Evolutionary conservation across 2,329 filamentous ascomycete species (phyloP).

Genomic region (Penicillium crustosum): DNA sequence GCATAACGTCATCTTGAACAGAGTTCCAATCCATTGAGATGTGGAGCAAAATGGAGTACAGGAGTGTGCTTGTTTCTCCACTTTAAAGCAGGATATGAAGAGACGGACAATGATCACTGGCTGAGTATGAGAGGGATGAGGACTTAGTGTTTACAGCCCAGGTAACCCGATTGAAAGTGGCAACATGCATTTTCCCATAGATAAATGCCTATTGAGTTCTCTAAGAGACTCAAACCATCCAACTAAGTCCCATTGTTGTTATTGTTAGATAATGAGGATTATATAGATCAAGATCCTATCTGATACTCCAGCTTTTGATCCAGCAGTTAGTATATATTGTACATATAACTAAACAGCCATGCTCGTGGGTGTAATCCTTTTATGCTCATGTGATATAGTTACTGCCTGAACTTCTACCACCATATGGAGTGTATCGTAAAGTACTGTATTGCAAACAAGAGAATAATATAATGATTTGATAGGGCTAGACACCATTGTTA

Average conservation of each 20-base stretch:
- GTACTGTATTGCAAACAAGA: neutral
- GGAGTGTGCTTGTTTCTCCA: constrained; percentile 14
- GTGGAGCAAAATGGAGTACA: constrained; percentile 21
- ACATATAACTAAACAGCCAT: neutral
- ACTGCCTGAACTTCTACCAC: neutral
- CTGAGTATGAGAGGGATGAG: neutral
- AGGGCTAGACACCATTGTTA: neutral
- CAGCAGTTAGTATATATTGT: neutral
- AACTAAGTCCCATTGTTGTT: neutral
- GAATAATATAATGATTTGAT: neutral
- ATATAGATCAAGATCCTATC: neutral
- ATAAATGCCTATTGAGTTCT: neutral
- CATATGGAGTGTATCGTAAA: too few species aligned
- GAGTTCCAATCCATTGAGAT: constrained; percentile 6
- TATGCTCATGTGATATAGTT: neutral
- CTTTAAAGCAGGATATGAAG: neutral
- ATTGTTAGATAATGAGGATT: neutral
- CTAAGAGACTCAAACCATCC: neutral
- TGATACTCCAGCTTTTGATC: neutral
- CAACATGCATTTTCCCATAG: constrained; percentile 1
- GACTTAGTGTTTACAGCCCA: neutral
- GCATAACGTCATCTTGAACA: constrained; percentile 22
- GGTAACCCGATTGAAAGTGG: neutral
- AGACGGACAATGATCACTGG: constrained; percentile 10
- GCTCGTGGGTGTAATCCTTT: neutral